Base-by-base conservation (phyloP, 2,329 filamentous ascomycete genomes). In the Aspergillus hiratsukae region DNA sequence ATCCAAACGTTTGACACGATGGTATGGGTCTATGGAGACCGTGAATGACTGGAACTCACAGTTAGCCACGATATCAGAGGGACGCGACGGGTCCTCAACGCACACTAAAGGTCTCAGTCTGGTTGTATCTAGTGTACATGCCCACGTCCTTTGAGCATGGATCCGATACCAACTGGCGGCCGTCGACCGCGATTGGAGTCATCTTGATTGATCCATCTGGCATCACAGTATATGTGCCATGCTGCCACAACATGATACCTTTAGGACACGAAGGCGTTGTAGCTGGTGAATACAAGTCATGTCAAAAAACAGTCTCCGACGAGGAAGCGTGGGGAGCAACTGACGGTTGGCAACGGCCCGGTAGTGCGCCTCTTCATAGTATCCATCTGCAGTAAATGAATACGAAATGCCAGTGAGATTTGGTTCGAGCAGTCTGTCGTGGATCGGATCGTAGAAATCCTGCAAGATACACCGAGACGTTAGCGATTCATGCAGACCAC, bases 191-290 rank as follows among this genome's bases (percentile, higher is more conserved):
- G 62, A 89, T 83, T 4, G 87, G 87, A 5, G 73, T 79, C 51
- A 89, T 74, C 5, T 72, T 71, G 25, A 90, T 72, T 4, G 82
- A 84, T 45, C 85, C 84, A 65, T 88, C 82, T 21, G 74, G 64
- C 46, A 79, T 75, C 61, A 84, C 75, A 4, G 76, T 74, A 68
- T 83, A 88, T 54, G 72, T 83, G 45, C 87, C 87, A 68, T 90
- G 87, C 68, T 90, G 87, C 80, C 84, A 90, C 73, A 89, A 86
- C 77, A 90, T 83, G 49, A 89, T 81, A 8, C 82, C 85, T 53
- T 79, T 78, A 1, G 86, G 83, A 64, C 87, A 90, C 58, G 76
- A 72, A 28, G 87, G 87, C 14, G 80, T 75, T 49, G 75, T 72
- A 46, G 86, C 85, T 87, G 64, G 59, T 53, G 31, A 61, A 19